Conservation (phyloP, 129 eudicot species). For the Saussurea involucrata region DNA sequence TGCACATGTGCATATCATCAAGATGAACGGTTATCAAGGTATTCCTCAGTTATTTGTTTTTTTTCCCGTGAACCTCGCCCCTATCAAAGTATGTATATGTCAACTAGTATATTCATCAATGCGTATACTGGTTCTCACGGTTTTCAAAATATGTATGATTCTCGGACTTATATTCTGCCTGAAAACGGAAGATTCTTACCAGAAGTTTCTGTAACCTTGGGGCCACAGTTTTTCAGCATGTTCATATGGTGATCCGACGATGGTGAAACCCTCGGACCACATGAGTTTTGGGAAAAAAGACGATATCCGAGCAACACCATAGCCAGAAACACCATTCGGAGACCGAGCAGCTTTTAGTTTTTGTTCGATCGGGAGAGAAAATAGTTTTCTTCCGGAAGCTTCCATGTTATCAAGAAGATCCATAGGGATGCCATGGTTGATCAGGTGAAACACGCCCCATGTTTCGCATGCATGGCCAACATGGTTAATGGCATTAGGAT, state of each 20-base stretch:
- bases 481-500: constrained; percentile 36
- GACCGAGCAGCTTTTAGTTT: constrained; percentile 73
- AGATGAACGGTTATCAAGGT: too few relatives aligned
- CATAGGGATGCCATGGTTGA: constrained; percentile 55
- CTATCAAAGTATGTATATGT: not conserved
- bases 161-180: not conserved
- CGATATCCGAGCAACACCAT: constrained; percentile 76
- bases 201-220: constrained; percentile 50
- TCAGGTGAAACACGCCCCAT: constrained; percentile 84
- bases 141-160: not conserved
- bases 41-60: too few relatives aligned
- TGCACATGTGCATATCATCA: too few relatives aligned
- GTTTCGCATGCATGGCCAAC: constrained; percentile 84
- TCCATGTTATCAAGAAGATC: constrained; percentile 45
- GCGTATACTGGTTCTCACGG: not conserved
- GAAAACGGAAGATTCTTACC: constrained; percentile 43
- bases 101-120: not conserved
- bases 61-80: not conserved
- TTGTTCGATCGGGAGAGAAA: constrained; percentile 71
- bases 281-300: constrained; percentile 72
- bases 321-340: constrained; percentile 64
- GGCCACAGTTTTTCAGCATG: constrained; percentile 95
- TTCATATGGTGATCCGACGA: constrained; percentile 63
- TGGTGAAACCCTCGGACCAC: constrained; percentile 98
- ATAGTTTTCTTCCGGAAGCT: constrained; percentile 43